Evolutionary conservation across 345 rosid species (phyloP).

Genomic region (Populus ilicifolia): DNA sequence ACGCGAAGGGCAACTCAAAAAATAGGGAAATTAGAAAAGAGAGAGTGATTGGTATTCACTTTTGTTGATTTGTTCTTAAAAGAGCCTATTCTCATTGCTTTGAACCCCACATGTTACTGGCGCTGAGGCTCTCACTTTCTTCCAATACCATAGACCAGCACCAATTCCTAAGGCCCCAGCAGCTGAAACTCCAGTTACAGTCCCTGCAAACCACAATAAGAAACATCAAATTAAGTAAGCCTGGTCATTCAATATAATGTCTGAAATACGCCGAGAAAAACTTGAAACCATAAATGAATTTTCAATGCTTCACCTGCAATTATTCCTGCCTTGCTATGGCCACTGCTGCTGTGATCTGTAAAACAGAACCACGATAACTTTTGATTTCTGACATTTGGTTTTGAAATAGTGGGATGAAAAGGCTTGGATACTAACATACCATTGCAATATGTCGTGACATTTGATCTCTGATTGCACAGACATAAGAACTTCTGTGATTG

Average conservation of each 20-base stretch:
- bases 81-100: constrained; percentile 77
- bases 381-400: neutral
- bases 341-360: constrained; percentile 39
- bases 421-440: constrained; percentile 29
- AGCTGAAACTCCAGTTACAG: constrained; percentile 66
- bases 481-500: constrained; percentile 60
- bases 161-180: constrained; percentile 72
- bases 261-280: neutral
- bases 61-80: constrained; percentile 28
- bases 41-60: neutral
- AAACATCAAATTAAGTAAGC: neutral
- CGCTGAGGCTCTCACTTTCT: constrained; percentile 72
- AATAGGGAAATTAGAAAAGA: neutral
- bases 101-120: constrained; percentile 91
- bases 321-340: constrained; percentile 38
- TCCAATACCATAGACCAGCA: constrained; percentile 71
- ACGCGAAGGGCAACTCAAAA: constrained; percentile 10
- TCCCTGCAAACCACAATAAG: constrained; percentile 38
- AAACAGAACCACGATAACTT: neutral
- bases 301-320: constrained; percentile 43
- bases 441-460: constrained; percentile 63
- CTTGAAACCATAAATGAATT: neutral
- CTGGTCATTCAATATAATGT: neutral
- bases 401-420: neutral
- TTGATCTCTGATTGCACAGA: constrained; percentile 48